A percentile compares a stretch with the other conserved stretches of the same genome.
Evolutionary conservation across 1,284 basidiomycete species (phyloP).

Genomic region (Papiliotrema laurentii): DNA sequence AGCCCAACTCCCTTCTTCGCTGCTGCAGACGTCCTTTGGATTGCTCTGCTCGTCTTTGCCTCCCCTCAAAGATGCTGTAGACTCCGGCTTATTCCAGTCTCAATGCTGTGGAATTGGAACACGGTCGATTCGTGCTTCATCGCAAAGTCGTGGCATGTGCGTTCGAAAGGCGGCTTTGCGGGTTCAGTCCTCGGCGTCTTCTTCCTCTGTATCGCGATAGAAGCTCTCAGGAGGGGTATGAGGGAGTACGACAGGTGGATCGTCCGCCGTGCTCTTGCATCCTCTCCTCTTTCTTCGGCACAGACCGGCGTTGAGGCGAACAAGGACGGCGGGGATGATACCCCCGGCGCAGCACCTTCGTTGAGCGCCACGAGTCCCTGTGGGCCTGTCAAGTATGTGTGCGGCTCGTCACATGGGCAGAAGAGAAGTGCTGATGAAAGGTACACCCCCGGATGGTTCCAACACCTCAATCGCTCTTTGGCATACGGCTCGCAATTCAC

Average conservation of each 20-base stretch:
- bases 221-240: slow-evolving; percentile 41
- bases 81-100: too few species aligned
- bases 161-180: slow-evolving; percentile 42
- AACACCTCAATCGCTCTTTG: slow-evolving; percentile 43
- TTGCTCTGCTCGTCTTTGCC: not conserved
- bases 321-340: slow-evolving; percentile 1
- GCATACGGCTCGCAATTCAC: slow-evolving; percentile 47
- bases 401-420: not conserved
- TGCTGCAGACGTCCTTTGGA: not conserved
- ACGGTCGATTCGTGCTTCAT: slow-evolving; percentile 49
- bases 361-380: not conserved
- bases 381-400: not conserved
- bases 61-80: too few species aligned
- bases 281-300: not conserved
- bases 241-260: slow-evolving; percentile 43
- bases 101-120: slow-evolving; percentile 49
- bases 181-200: slow-evolving; percentile 48
- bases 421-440: slow-evolving; percentile 10
- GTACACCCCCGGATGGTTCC: slow-evolving; percentile 33
- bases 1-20: too few species aligned
- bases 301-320: not conserved
- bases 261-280: not conserved
- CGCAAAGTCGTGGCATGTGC: slow-evolving; percentile 42
- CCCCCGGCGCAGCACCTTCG: not conserved
- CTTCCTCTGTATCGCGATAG: slow-evolving; percentile 46